Evolutionary conservation across 495 filamentous ascomycete species (phyloP), one percentile per base, ranked within the genome.

Genomic region (Bacidia rubella): DNA sequence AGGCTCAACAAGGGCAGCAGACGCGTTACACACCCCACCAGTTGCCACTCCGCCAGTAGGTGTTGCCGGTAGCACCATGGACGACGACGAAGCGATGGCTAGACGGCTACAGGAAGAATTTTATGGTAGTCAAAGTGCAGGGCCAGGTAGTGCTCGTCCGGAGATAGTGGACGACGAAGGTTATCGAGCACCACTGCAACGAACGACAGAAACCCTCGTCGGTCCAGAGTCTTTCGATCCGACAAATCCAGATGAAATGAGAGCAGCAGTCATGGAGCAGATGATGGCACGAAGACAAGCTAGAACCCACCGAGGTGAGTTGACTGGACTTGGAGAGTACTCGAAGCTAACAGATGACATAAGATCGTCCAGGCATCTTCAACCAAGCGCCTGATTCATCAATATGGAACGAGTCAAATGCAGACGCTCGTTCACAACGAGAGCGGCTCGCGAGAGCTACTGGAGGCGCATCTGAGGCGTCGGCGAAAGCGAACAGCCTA

Each of bases 11-110:
- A 57, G 39, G 20, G 11, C 56, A 48, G 21, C 4, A 43, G 51
- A 57, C 25, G 46, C 51, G 25, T 44, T 49, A 35, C 62, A 57
- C 38, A 54, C 57, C 3, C 51, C 57, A 4, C 46, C 58, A 24
- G 52, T 25, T 27, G 40, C 52, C 24, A 63, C 55, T 26, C 60
- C 58, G 27, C 48, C 57, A 1, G n/a, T 32, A 9, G 41, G 50
- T 17, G 26, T 21, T 29, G 35, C 39, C 35, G 27, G 26, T 12
- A 32, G 35, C 24, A 35, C 41, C 23, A 47, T 60, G 45, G 92
- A 96, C 57, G 87, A 93, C 59, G 92, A 98, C 68, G 92, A 89
- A 41, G 92, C 87, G 11, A 86, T 97, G 78, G 92, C 92, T 5
- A 78, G 86, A 58, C 78, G 86, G 40, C 63, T 98, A 42, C 93